Conservation (phyloP, 129 eudicot species). For the Apium graveolens region DNA sequence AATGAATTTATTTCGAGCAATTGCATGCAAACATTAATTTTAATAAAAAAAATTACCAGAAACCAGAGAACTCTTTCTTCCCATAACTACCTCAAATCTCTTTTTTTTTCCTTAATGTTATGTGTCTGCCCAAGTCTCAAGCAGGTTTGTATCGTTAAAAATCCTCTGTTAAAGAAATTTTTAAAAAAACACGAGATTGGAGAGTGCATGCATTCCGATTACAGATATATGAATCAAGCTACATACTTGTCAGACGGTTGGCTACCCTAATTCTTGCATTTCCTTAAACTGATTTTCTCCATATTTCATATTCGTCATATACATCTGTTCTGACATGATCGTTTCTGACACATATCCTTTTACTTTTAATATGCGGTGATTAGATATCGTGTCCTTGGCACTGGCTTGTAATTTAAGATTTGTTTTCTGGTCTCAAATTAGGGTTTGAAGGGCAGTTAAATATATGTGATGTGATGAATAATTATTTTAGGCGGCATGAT, state of each 20-base stretch:
- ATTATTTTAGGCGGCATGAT: background rate
- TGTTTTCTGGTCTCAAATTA: background rate
- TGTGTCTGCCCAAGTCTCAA: too few species aligned
- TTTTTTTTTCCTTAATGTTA: too few species aligned
- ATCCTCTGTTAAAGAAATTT: background rate
- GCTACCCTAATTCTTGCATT: background rate
- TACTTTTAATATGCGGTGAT: background rate
- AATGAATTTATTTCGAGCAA: too few species aligned
- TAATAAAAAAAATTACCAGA: too few species aligned
- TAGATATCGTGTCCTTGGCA: background rate
- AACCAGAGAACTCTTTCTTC: too few species aligned
- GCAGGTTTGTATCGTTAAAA: background rate
- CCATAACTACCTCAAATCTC: background rate
- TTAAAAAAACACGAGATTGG: background rate
- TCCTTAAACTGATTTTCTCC: background rate
- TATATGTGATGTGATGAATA: slow-evolving; percentile 9
- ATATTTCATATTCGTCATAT: background rate
- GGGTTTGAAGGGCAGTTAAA: background rate
- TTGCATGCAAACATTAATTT: too few species aligned
- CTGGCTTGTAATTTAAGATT: background rate
- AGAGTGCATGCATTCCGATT: background rate
- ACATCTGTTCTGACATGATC: background rate
- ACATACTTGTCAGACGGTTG: background rate
- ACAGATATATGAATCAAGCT: background rate
- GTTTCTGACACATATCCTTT: background rate